Evolutionary conservation across 306 rosid genomes (phyloP), one percentile per base, ranked within the genome.

Genomic region (Trifolium subterraneum): DNA sequence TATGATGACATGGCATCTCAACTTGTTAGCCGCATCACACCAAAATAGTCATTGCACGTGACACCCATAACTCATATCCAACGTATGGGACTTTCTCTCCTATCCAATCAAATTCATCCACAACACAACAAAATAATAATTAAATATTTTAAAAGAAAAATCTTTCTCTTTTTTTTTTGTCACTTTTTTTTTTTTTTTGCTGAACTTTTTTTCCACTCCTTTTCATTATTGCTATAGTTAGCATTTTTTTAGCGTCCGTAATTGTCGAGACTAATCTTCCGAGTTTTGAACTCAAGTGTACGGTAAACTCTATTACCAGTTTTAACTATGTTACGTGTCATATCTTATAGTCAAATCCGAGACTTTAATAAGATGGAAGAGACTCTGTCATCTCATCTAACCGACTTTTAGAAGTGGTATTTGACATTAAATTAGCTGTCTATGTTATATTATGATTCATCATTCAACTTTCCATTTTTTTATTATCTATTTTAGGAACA

Each of bases 11-110:
- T 66, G 66, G 66, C 42, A 42, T 22, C 50, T 7, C 35, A 19
- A 39, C 44, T n/a, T 22, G 10, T 58, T 20, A 52, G 76, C 39
- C 14, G 42, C 63, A 47, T 42, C 62, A 6, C 42, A 41, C 22
- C 39, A 64, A 18, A 64, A 41, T 54, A 63, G 73, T 59, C 8
- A 0, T 47, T 48, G 84, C 84, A 89, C 90, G 91, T 89, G 94
- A 85, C 45, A 12, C 84, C 88, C 91, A 83, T 78, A 81, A 78
- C 87, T 66, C 73, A 22, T 48, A 39, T 65, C 77, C 82, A 23
- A 77, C 22, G 87, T 51, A 80, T 84, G 85, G 79, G 60, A 10
- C 48, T 83, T 81, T 73, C 54, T 19, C 47, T 22, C 63, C 72
- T n/a, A 56, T 70, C 85, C 85, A 60, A 83, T 72, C 16, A 51